These are phyloP conservation scores for Leptomonas seymouri DNA, from an alignment of 208 protist genomes.

Conservation along the genomic window DNA sequence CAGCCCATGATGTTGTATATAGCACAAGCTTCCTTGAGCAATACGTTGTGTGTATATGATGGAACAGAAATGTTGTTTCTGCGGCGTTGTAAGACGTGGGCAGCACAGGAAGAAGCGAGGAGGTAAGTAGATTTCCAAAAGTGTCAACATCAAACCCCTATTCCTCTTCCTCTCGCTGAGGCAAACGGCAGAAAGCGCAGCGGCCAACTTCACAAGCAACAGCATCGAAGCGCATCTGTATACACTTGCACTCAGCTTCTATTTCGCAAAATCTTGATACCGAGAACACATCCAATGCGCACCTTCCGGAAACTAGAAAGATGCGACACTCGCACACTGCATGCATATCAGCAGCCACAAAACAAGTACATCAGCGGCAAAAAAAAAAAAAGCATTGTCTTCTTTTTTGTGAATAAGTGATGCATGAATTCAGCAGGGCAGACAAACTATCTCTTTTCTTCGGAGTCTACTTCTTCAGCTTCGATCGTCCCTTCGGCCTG, in stretches of 20 bases:
- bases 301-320: too few relatives aligned
- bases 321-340: too few relatives aligned
- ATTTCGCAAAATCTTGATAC: not conserved
- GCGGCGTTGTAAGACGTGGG: too few relatives aligned
- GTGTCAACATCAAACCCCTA: too few relatives aligned
- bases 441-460: not conserved
- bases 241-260: not conserved
- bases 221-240: not conserved
- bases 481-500: constrained; percentile 84
- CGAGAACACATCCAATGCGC: not conserved
- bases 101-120: too few relatives aligned
- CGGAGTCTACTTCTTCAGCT: constrained; percentile 75
- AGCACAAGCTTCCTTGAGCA: not conserved
- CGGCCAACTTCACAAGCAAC: too few relatives aligned
- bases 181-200: too few relatives aligned
- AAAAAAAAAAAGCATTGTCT: not conserved
- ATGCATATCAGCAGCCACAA: too few relatives aligned
- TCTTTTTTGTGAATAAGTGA: not conserved
- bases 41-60: constrained; percentile 2
- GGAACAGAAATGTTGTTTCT: too few relatives aligned
- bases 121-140: too few relatives aligned
- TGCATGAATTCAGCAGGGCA: not conserved
- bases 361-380: too few relatives aligned
- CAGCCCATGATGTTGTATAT: constrained; percentile 43
- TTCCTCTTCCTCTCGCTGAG: too few relatives aligned